Conservation (phyloP, 108 stramenopile genomes). For the Chaetoceros muelleri region DNA sequence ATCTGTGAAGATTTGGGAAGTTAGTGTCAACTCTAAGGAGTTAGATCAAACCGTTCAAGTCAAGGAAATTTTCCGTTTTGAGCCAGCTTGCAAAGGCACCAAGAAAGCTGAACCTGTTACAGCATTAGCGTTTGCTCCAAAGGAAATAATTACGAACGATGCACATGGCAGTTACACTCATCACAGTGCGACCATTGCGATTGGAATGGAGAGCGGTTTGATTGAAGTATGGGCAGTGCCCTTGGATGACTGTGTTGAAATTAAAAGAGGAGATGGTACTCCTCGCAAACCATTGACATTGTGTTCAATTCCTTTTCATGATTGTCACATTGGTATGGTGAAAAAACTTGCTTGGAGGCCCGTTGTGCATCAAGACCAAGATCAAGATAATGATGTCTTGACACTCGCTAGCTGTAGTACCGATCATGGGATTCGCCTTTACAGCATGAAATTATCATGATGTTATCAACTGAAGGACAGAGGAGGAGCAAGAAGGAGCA, state of each 20-base stretch:
- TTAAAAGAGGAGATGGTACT: not conserved
- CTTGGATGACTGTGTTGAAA: no score
- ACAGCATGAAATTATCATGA: not conserved
- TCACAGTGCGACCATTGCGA: slow-evolving; percentile 26
- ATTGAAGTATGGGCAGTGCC: slow-evolving; percentile 64
- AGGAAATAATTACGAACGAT: slow-evolving; percentile 1
- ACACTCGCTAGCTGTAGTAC: not conserved
- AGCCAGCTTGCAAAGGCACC: slow-evolving; percentile 15
- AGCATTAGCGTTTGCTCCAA: slow-evolving; percentile 61
- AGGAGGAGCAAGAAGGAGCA: no score
- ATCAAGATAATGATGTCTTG: not conserved
- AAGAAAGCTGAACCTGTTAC: slow-evolving; percentile 68
- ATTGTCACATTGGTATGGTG: slow-evolving; percentile 36
- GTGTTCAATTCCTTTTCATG: slow-evolving; percentile 9
- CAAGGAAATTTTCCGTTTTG: slow-evolving; percentile 14
- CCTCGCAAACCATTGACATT: not conserved
- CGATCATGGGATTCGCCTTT: not conserved
- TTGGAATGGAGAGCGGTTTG: slow-evolving; percentile 69
- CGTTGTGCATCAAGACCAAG: no score
- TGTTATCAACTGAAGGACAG: no score
- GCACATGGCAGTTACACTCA: no score
- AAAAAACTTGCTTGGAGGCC: slow-evolving; percentile 57
- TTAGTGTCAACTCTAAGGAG: slow-evolving; percentile 15
- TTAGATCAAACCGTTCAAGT: slow-evolving; percentile 9
- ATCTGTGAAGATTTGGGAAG: slow-evolving; percentile 63